Evolutionary conservation across 805 yeast species (phyloP).

Genomic region (Sungouiella thailandica): DNA sequence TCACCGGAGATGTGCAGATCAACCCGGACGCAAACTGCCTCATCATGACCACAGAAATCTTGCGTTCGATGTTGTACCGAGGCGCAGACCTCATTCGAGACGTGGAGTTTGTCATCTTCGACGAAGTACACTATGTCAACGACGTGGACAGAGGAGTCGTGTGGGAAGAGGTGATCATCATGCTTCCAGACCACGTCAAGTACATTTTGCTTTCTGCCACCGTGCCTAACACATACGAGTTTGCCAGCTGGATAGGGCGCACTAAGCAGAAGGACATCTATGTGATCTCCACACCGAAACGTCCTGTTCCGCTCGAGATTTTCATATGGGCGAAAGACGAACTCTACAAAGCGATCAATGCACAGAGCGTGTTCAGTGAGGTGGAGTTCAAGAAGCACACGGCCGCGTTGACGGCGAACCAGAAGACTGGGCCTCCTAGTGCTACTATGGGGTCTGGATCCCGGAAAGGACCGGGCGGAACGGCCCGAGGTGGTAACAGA

Average conservation of each 20-base stretch:
- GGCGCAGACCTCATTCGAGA: conserved; percentile 97
- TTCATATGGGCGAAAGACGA: conserved; percentile 77
- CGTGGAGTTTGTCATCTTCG: conserved; percentile 95
- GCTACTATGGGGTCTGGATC: conserved; percentile 36
- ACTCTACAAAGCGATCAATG: conserved; percentile 67
- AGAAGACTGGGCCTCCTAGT: conserved; percentile 31
- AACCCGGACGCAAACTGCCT: conserved; percentile 94
- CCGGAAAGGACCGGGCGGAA: conserved; percentile 40
- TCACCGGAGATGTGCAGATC: conserved; percentile 97
- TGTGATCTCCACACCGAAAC: conserved; percentile 91
- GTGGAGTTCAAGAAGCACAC: conserved; percentile 58
- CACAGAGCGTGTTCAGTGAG: conserved; percentile 65
- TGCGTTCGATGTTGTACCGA: conserved; percentile 90
- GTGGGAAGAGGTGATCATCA: conserved; percentile 98
- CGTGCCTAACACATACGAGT: conserved; percentile 96
- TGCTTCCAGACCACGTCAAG: conserved; percentile 95
- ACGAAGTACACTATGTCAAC: conserved; percentile 96
- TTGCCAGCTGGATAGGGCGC: conserved; percentile 98
- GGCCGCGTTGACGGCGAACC: conserved; percentile 42
- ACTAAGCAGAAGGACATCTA: conserved; percentile 94
- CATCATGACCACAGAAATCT: conserved; percentile 96
- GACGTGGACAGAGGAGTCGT: conserved; percentile 98
- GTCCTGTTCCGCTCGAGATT: conserved; percentile 94
- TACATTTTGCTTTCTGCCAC: conserved; percentile 91
- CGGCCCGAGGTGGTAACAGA: conserved; percentile 41